These are phyloP conservation scores for Myxozyma nipponensis DNA, from an alignment of 805 yeast species.

Conservation along the genomic window DNA sequence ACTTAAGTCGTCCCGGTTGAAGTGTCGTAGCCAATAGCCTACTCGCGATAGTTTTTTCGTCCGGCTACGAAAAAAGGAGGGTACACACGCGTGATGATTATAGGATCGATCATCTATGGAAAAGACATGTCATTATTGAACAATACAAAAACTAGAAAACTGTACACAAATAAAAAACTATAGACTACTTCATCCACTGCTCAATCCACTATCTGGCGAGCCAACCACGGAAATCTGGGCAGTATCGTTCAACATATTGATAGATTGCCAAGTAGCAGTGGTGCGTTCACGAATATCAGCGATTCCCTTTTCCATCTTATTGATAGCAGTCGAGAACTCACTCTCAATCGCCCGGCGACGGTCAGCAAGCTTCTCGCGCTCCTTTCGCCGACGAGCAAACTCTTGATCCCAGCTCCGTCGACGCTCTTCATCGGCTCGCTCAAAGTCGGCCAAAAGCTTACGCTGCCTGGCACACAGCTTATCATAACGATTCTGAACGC, in stretches of 20 bases:
- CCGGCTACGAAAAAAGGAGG: too few relatives aligned
- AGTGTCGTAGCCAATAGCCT: too few relatives aligned
- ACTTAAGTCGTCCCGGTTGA: too few relatives aligned
- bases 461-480: constrained; percentile 30
- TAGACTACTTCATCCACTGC: too few relatives aligned
- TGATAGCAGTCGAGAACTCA: constrained; percentile 36
- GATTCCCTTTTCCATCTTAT: constrained; percentile 36
- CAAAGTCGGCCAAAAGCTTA: constrained; percentile 30
- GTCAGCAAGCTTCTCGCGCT: constrained; percentile 32
- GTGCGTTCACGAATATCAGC: constrained; percentile 31
- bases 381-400: constrained; percentile 28
- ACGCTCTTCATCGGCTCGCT: constrained; percentile 32
- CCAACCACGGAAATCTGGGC: background rate
- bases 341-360: constrained; percentile 34
- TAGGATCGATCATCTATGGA: too few relatives aligned
- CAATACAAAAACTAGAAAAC: too few relatives aligned
- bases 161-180: too few relatives aligned
- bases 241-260: constrained; percentile 3
- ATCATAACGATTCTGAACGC: constrained; percentile 31
- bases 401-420: constrained; percentile 28
- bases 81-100: too few relatives aligned
- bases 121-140: too few relatives aligned
- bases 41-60: too few relatives aligned
- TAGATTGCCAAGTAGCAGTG: constrained; percentile 19
- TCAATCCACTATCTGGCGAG: background rate